Base-by-base conservation (phyloP, 2,329 filamentous ascomycete species). In the Colletotrichum zoysiae region DNA sequence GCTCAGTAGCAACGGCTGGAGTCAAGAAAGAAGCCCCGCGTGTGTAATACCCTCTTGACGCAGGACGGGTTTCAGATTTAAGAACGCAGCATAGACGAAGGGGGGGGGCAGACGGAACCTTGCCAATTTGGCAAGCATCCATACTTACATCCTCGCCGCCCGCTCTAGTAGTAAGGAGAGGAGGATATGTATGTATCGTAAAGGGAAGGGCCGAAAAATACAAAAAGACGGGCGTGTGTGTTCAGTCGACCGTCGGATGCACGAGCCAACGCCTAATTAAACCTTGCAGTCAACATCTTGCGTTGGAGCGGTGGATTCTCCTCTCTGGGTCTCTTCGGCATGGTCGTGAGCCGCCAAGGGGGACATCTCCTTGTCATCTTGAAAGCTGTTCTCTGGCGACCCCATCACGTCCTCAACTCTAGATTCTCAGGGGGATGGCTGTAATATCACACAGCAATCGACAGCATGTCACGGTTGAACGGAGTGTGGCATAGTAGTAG, bases 1-100 rank as follows among this genome's bases (percentile, higher is more conserved):
- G 30, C 56, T 23, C 8, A 53, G 20, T 11, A 23, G n/a, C 44
- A 65, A 14, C 38, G 50, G 55, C 26, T 46, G 40, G 14, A 26
- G 51, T 50, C 61, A 72, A 63, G 61, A 73, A 55, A 50, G 50
- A 40, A 59, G 38, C 64, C 66, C 66, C 38, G 59, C 50, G 66
- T 23, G 60, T 70, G 48, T 56, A 66, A 72, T 40, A 56, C 58
- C 48, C 12, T 73, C 61, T 58, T 74, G 70, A 73, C 64, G 73
- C 73, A 73, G 56, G 59, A 42, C 65, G 66, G 59, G 73, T 74
- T 74, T 74, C 73, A 73, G 70, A 73, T 73, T 71, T 62, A 65
- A 58, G 23, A 26, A 16, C 30, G 33, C 50, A 58, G 23, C 14
- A 18, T n/a, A 58, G 56, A 40, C 48, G 44, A 55, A 40, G 23